phyloP scores from a whole-genome alignment of 176 grass and related monocot species.

The Chrysopogon serrulatus region DNA sequence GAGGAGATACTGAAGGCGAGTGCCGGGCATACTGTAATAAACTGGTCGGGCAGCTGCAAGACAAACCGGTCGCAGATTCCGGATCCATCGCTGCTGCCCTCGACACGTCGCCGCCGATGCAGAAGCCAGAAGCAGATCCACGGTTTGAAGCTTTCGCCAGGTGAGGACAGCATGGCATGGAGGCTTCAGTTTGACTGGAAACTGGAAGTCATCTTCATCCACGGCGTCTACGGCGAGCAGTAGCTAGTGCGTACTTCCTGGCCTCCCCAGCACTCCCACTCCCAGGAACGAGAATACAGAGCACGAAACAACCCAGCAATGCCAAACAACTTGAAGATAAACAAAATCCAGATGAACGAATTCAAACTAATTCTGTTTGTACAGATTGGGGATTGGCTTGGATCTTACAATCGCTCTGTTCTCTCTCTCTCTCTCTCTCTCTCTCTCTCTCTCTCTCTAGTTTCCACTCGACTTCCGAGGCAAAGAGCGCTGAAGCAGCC shows the following conservation, averaged over 20 bases:
- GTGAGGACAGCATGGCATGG: background rate
- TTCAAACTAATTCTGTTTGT: constrained; percentile 17
- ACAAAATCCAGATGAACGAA: constrained; percentile 9
- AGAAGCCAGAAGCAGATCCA: background rate
- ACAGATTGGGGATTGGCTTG: background rate
- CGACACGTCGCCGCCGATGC: constrained; percentile 18
- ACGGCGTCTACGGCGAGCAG: background rate
- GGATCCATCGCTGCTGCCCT: constrained; percentile 15
- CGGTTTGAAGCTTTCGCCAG: background rate
- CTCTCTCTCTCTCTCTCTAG: background rate
- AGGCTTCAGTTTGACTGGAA: background rate
- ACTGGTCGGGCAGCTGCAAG: constrained; percentile 14
- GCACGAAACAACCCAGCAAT: background rate
- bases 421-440: background rate
- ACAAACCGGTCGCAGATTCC: constrained; percentile 24
- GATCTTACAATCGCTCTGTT: constrained; percentile 12
- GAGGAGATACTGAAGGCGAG: background rate
- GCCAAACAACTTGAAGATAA: background rate
- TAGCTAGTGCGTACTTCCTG: background rate
- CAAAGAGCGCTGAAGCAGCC: background rate
- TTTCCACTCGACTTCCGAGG: constrained; percentile 6
- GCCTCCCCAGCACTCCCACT: background rate
- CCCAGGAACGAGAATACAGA: background rate
- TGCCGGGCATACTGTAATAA: constrained; percentile 10
- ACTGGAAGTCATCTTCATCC: background rate